phyloP scores from a whole-genome alignment of 345 rosid genomes.

The Bruguiera gymnorhiza region DNA sequence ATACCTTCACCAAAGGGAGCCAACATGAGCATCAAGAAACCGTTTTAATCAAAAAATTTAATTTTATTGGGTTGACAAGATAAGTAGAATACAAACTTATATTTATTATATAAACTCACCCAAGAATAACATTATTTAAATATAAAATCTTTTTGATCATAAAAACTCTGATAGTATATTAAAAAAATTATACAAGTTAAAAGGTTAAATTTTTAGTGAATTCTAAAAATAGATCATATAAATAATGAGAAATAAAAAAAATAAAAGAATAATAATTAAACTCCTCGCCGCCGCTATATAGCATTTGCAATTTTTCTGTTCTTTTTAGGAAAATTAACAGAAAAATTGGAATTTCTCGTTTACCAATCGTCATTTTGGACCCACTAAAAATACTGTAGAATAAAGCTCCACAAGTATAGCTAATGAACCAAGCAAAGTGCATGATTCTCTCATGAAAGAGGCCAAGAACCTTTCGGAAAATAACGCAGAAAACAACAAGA shows the following conservation, averaged over 20 bases:
- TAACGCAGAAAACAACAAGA: not conserved
- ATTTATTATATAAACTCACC: too few species aligned
- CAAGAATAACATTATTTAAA: not conserved
- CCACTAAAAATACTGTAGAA: too few species aligned
- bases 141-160: not conserved
- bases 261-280: not conserved
- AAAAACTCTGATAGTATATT: not conserved
- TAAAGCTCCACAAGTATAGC: slow-evolving; percentile 1
- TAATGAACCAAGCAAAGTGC: slow-evolving; percentile 27
- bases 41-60: too few species aligned
- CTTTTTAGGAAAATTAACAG: too few species aligned
- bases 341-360: not conserved
- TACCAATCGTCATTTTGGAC: too few species aligned
- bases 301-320: too few species aligned
- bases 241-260: not conserved
- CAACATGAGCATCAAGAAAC: too few species aligned
- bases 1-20: too few species aligned
- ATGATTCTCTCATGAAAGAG: slow-evolving; percentile 31
- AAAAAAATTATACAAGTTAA: not conserved
- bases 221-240: not conserved
- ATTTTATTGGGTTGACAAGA: too few species aligned
- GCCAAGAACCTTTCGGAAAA: slow-evolving; percentile 27
- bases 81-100: too few species aligned
- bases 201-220: not conserved
- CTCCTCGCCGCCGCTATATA: too few species aligned